These are phyloP conservation scores for Cryptosporidium ryanae DNA, from an alignment of 169 alveolate species.

Conservation along the genomic window DNA sequence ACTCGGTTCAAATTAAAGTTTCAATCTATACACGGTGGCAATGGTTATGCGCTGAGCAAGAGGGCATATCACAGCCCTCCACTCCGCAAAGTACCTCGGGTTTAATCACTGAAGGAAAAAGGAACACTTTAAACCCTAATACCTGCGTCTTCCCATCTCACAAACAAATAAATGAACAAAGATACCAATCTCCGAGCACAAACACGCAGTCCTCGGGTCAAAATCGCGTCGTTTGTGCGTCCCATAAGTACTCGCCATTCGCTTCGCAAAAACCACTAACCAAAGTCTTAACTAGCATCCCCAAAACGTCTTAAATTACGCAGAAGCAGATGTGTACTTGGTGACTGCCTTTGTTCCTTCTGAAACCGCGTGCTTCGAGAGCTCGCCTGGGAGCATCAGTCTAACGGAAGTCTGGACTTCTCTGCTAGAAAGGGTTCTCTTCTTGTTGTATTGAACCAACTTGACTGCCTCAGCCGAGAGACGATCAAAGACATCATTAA, in stretches of 20 bases:
- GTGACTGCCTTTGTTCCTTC: slow-evolving; percentile 99
- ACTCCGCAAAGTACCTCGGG: no score
- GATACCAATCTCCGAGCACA: neutral
- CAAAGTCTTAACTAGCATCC: slow-evolving; percentile 30
- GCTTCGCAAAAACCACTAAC: neutral
- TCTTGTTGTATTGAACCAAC: slow-evolving; percentile 96
- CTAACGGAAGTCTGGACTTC: slow-evolving; percentile 99
- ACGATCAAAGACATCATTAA: slow-evolving; percentile 96
- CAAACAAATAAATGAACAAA: no score
- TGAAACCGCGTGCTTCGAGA: slow-evolving; percentile 99
- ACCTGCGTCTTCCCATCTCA: no score
- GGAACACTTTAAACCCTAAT: no score
- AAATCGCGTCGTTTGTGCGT: neutral
- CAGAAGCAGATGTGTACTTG: slow-evolving; percentile 93
- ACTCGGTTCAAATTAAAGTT: no score
- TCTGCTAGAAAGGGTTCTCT: slow-evolving; percentile 97
- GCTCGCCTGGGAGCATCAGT: slow-evolving; percentile 98
- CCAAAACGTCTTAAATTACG: slow-evolving; percentile 73
- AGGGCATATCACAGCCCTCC: no score
- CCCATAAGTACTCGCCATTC: neutral
- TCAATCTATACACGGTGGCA: no score
- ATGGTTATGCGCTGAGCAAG: no score
- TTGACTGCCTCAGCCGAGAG: slow-evolving; percentile 96
- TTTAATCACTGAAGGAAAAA: no score
- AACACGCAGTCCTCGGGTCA: neutral